A percentile compares a stretch with the other conserved stretches of the same genome.
Conservation (phyloP, 108 stramenopile genomes). For the Stephanodiscus minutulus region DNA sequence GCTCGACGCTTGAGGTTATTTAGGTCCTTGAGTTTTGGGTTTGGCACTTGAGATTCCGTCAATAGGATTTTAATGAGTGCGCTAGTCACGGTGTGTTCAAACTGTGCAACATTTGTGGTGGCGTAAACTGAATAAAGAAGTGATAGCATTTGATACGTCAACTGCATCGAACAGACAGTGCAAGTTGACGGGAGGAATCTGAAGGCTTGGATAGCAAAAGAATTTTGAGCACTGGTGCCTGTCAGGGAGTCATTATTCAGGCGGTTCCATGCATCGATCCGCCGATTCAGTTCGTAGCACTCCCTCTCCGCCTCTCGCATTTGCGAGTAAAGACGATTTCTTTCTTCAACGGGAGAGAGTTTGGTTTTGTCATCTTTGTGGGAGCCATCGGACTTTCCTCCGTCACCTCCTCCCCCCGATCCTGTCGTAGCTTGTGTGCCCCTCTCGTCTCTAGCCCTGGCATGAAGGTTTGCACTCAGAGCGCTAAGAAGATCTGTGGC, state of each 20-base stretch:
- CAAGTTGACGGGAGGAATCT: slow-evolving; percentile 66
- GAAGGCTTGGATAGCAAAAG: neutral
- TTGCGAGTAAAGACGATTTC: slow-evolving; percentile 57
- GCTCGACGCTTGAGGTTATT: slow-evolving; percentile 53
- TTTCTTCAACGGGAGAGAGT: slow-evolving; percentile 49
- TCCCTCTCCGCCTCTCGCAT: slow-evolving; percentile 80
- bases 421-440: neutral
- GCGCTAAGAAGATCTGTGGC: slow-evolving; percentile 34
- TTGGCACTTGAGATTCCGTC: slow-evolving; percentile 41
- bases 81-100: slow-evolving; percentile 30
- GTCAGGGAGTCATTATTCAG: slow-evolving; percentile 61
- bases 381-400: slow-evolving; percentile 6
- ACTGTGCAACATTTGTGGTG: slow-evolving; percentile 34
- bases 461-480: slow-evolving; percentile 47
- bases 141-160: slow-evolving; percentile 51
- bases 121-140: slow-evolving; percentile 53
- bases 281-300: slow-evolving; percentile 61
- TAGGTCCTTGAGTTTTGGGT: slow-evolving; percentile 25
- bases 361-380: slow-evolving; percentile 41
- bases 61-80: slow-evolving; percentile 51
- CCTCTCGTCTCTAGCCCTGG: slow-evolving; percentile 6
- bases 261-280: slow-evolving; percentile 73
- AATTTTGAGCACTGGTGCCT: slow-evolving; percentile 3
- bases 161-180: slow-evolving; percentile 53
- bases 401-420: slow-evolving; percentile 10